Evolutionary conservation across 1,139 yeast species (phyloP).

Genomic region (Lodderomyces metapsilosis): DNA sequence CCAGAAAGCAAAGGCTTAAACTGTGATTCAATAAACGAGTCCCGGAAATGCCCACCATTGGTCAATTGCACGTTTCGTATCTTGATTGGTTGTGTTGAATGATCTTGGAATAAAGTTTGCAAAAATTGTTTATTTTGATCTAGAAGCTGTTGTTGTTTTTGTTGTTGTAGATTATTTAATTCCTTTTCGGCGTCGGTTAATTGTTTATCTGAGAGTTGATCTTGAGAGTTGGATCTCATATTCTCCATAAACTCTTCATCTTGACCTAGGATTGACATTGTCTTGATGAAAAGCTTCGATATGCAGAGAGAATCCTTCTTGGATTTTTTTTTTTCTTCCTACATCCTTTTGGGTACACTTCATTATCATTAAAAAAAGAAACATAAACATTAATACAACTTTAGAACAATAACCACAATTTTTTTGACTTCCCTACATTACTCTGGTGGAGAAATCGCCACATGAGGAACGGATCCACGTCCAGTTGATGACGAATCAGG

Average conservation of each 20-base stretch:
- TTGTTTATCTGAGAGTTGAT: slow-evolving; percentile 3
- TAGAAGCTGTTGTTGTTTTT: slow-evolving; percentile 33
- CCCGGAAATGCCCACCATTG: slow-evolving; percentile 54
- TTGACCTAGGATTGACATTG: slow-evolving; percentile 16
- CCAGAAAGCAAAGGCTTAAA: slow-evolving; percentile 49
- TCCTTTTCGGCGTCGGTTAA: slow-evolving; percentile 29
- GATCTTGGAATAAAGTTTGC: slow-evolving; percentile 40
- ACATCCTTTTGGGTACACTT: too few relatives aligned
- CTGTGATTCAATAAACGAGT: slow-evolving; percentile 52
- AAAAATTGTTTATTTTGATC: slow-evolving; percentile 42
- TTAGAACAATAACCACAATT: background rate
- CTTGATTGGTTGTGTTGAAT: slow-evolving; percentile 43
- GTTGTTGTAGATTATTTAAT: slow-evolving; percentile 26
- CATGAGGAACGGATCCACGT: slow-evolving; percentile 7
- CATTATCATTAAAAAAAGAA: background rate
- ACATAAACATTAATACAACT: slow-evolving; percentile 2
- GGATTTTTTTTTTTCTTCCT: background rate
- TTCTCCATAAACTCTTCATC: slow-evolving; percentile 18
- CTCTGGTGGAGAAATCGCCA: slow-evolving; percentile 12
- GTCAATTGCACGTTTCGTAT: slow-evolving; percentile 51
- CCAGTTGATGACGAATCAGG: background rate
- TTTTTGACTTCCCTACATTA: background rate
- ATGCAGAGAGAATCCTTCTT: too few relatives aligned
- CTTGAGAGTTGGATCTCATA: slow-evolving; percentile 10
- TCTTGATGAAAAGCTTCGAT: background rate